These are phyloP conservation scores for Sporothrix inflata DNA, from an alignment of 2,329 filamentous ascomycete genomes.

Conservation along the genomic window DNA sequence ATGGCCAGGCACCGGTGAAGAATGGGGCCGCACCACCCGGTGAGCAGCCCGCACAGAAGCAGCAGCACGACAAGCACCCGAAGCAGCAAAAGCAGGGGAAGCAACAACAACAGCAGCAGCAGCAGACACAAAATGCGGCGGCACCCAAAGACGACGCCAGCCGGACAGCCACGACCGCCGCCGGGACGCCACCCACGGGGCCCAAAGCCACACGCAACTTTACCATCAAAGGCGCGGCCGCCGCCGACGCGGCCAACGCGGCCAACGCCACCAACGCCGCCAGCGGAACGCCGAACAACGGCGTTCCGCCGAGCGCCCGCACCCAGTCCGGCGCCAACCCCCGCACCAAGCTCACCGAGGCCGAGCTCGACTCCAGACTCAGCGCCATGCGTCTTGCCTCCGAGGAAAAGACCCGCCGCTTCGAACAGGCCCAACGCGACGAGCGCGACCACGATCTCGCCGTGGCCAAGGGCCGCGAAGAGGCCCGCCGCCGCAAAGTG, in stretches of 20 bases:
- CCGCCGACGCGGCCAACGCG: background rate
- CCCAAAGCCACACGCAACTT: background rate
- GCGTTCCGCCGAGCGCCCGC: slow-evolving; percentile 44
- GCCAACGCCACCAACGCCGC: slow-evolving; percentile 40
- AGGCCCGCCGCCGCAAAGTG: slow-evolving; percentile 51
- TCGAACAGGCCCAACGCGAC: slow-evolving; percentile 61
- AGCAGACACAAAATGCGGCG: background rate
- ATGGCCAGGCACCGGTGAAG: background rate
- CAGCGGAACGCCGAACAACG: slow-evolving; percentile 33
- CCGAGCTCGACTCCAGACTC: slow-evolving; percentile 62
- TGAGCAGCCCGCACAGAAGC: slow-evolving; percentile 22
- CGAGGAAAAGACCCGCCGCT: slow-evolving; percentile 62
- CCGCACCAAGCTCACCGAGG: slow-evolving; percentile 62
- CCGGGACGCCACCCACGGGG: background rate
- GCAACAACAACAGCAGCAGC: background rate
- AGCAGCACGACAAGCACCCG: background rate
- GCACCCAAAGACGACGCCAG: background rate
- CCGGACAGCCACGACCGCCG: background rate
- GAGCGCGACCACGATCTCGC: slow-evolving; percentile 59
- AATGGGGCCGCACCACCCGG: slow-evolving; percentile 23
- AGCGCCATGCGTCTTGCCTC: slow-evolving; percentile 62
- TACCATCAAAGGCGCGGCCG: slow-evolving; percentile 2
- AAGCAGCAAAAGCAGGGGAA: background rate
- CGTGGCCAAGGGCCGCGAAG: slow-evolving; percentile 59
- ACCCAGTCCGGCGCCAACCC: slow-evolving; percentile 61